A percentile compares a stretch with the other conserved stretches of the same genome.
These are phyloP conservation scores for Alternaria tenuissima DNA, from an alignment of 2,329 filamentous ascomycete genomes.

Conservation along the genomic window DNA sequence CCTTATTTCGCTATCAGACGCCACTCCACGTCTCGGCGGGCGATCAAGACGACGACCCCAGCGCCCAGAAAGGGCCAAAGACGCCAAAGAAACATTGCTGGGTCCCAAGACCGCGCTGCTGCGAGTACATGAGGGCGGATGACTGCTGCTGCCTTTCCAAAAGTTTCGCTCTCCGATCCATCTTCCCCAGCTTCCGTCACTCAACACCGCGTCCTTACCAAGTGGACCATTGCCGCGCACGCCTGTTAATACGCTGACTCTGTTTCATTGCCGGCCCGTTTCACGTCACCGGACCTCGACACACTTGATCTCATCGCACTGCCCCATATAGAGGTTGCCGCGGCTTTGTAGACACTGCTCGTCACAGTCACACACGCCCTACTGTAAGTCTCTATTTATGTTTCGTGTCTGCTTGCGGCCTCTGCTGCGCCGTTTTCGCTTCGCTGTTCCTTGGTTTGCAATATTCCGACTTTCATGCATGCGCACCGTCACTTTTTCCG, in stretches of 20 bases:
- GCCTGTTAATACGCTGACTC: constrained; percentile 19
- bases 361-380: constrained; percentile 19
- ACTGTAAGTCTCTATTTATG: constrained; percentile 21
- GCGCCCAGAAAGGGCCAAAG: constrained; percentile 42
- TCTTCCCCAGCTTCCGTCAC: constrained; percentile 6
- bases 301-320: constrained; percentile 6
- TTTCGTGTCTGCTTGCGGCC: constrained; percentile 6
- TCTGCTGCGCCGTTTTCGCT: background rate
- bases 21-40: constrained; percentile 47
- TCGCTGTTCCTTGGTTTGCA: background rate
- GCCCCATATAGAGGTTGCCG: constrained; percentile 12
- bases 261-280: constrained; percentile 34
- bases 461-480: constrained; percentile 7
- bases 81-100: constrained; percentile 25
- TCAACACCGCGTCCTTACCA: background rate
- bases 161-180: constrained; percentile 22
- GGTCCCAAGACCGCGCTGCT: constrained; percentile 26
- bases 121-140: constrained; percentile 31
- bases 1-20: constrained; percentile 48
- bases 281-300: constrained; percentile 24
- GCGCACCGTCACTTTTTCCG: constrained; percentile 5
- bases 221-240: constrained; percentile 17
- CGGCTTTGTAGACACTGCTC: constrained; percentile 6
- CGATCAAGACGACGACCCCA: constrained; percentile 43
- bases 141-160: constrained; percentile 29